These are phyloP conservation scores for Rhynchosporium graminicola DNA, from an alignment of 2,329 filamentous ascomycete species.

Conservation along the genomic window DNA sequence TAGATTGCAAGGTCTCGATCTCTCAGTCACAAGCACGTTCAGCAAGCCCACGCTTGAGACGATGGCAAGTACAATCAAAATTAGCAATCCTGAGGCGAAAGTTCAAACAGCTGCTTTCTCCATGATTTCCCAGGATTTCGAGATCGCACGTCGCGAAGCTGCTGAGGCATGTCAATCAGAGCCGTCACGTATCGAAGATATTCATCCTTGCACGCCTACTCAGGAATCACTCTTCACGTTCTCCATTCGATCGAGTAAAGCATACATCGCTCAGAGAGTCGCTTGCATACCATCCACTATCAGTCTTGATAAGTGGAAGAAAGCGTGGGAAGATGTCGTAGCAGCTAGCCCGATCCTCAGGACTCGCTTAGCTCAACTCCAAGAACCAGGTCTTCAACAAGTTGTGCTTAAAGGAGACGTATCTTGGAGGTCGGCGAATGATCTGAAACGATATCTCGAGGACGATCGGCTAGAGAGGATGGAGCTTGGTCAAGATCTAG, in stretches of 20 bases:
- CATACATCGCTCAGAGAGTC: constrained; percentile 42
- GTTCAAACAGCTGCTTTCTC: constrained; percentile 32
- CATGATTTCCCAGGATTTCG: constrained; percentile 28
- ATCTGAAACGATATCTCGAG: constrained; percentile 32
- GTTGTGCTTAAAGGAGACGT: constrained; percentile 31
- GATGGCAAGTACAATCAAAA: constrained; percentile 45
- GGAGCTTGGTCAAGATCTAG: constrained; percentile 34
- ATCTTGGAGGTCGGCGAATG: constrained; percentile 26
- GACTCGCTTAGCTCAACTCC: constrained; percentile 40
- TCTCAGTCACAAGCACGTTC: constrained; percentile 49
- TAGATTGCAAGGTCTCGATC: constrained; percentile 36
- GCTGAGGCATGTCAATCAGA: constrained; percentile 33
- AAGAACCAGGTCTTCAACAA: constrained; percentile 36
- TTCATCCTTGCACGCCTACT: constrained; percentile 44
- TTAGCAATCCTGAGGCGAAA: constrained; percentile 1
- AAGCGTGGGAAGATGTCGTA: constrained; percentile 39
- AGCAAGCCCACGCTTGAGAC: constrained; percentile 45
- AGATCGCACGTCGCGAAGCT: constrained; percentile 30
- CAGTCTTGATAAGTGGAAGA: constrained; percentile 31
- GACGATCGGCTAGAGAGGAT: constrained; percentile 32
- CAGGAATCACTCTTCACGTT: constrained; percentile 45
- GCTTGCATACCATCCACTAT: constrained; percentile 32
- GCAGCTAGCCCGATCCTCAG: constrained; percentile 40
- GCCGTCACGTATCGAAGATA: constrained; percentile 40
- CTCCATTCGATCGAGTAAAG: constrained; percentile 37